phyloP scores from a whole-genome alignment of 2,329 filamentous ascomycete species.

The Paecilomyces dactylethromorphus region DNA sequence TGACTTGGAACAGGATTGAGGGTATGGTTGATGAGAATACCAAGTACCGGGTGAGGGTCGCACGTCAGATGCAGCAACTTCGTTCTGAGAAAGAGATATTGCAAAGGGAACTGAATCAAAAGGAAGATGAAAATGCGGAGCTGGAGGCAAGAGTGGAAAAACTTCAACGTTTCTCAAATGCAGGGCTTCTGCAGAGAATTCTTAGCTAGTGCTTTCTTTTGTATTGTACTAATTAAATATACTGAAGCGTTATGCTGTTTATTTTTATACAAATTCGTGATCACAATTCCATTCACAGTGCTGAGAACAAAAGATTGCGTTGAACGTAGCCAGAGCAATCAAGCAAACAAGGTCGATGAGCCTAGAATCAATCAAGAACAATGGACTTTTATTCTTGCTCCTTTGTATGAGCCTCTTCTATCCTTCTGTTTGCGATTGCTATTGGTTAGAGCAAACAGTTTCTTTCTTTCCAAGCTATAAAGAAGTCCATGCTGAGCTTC shows the following conservation, averaged over 20 bases:
- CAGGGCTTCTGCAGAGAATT: not conserved
- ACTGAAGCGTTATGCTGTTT: not conserved
- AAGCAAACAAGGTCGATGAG: not conserved
- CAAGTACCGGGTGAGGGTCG: conserved; percentile 30
- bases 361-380: not conserved
- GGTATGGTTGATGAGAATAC: conserved; percentile 34
- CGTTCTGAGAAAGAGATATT: conserved; percentile 34
- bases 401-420: not conserved
- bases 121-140: conserved; percentile 32
- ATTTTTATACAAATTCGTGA: not conserved
- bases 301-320: not conserved
- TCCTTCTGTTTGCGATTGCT: not conserved
- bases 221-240: not conserved
- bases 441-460: not conserved
- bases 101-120: conserved; percentile 30
- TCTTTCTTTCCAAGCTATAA: not conserved
- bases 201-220: not conserved
- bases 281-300: too few species aligned
- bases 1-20: conserved; percentile 26
- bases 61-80: conserved; percentile 29
- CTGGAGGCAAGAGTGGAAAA: conserved; percentile 30
- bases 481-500: too few species aligned
- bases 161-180: conserved; percentile 18
- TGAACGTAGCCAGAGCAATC: not conserved
- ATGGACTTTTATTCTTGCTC: not conserved